Percentiles rank a stretch among this genome's conserved stretches.
phyloP scores from a whole-genome alignment of 352 stramenopile species.

The Phytopythium montanum region DNA sequence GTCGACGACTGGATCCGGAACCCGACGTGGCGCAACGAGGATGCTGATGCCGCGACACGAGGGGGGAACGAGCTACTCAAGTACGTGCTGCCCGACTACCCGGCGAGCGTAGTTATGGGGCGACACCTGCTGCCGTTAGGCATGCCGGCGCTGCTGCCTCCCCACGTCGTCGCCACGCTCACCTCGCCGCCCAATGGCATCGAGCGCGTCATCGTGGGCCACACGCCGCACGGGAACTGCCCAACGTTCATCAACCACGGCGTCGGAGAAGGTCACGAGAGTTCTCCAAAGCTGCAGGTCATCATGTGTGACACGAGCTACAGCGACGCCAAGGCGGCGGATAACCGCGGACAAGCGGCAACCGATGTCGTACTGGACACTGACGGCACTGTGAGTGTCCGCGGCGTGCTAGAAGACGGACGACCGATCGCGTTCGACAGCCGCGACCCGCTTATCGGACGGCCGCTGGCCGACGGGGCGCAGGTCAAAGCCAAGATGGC shows the following conservation, averaged over 20 bases:
- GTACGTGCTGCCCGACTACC: conserved; percentile 63
- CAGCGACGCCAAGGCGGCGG: conserved; percentile 59
- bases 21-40: conserved; percentile 71
- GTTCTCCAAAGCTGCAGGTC: conserved; percentile 57
- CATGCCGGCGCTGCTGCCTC: conserved; percentile 63
- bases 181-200: conserved; percentile 54
- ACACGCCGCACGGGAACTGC: conserved; percentile 91
- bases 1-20: conserved; percentile 74
- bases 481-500: conserved; percentile 61
- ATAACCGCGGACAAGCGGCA: conserved; percentile 80
- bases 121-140: conserved; percentile 64
- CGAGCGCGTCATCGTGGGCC: conserved; percentile 85
- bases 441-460: conserved; percentile 41
- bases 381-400: conserved; percentile 39
- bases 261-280: conserved; percentile 5
- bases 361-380: conserved; percentile 73
- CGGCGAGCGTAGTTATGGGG: conserved; percentile 70
- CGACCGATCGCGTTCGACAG: conserved; percentile 38
- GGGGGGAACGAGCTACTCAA: conserved; percentile 66
- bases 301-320: conserved; percentile 94
- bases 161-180: conserved; percentile 44
- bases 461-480: conserved; percentile 41
- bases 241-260: conserved; percentile 81
- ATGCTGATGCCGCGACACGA: conserved; percentile 20
- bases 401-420: conserved; percentile 52